Evolutionary conservation across 192 early-diverging fungal genomes (phyloP).

Genomic region (Coemansia sp.): DNA sequence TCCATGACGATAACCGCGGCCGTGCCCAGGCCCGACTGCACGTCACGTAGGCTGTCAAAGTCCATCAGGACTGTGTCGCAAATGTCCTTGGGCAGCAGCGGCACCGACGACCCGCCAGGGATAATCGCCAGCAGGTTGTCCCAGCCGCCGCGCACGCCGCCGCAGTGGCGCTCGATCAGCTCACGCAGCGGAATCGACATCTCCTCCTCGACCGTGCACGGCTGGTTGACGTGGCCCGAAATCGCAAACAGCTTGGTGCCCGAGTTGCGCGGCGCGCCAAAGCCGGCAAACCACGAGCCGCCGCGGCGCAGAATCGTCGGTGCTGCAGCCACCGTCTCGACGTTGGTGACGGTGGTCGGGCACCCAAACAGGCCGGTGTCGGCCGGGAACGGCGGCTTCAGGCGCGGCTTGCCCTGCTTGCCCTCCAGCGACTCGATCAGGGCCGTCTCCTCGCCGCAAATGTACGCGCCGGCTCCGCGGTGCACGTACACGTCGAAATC

Average conservation of each 20-base stretch:
- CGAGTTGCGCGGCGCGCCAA: slow-evolving; percentile 88
- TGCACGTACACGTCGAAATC: slow-evolving; percentile 98
- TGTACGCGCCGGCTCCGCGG: slow-evolving; percentile 96
- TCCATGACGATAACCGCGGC: slow-evolving; percentile 99
- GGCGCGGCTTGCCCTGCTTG: slow-evolving; percentile 96
- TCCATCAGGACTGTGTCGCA: slow-evolving; percentile 97
- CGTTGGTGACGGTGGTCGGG: slow-evolving; percentile 99
- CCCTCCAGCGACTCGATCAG: slow-evolving; percentile 90
- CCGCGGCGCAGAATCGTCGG: slow-evolving; percentile 90
- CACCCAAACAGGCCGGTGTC: slow-evolving; percentile 98
- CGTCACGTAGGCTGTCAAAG: slow-evolving; percentile 95
- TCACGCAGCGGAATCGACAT: slow-evolving; percentile 96
- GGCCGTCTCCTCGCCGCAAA: slow-evolving; percentile 95
- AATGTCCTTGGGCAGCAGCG: slow-evolving; percentile 75
- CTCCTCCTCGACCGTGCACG: slow-evolving; percentile 97
- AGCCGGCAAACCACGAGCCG: slow-evolving; percentile 88
- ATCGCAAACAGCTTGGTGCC: slow-evolving; percentile 98
- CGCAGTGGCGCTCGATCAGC: slow-evolving; percentile 90
- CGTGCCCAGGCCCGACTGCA: slow-evolving; percentile 89
- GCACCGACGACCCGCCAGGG: slow-evolving; percentile 95
- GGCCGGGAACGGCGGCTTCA: slow-evolving; percentile 99
- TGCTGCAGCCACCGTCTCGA: slow-evolving; percentile 97
- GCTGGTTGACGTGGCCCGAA: slow-evolving; percentile 96
- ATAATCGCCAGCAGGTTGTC: slow-evolving; percentile 97
- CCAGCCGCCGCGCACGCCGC: slow-evolving; percentile 97